Evolutionary conservation across 2,329 filamentous ascomycete species (phyloP).

Genomic region (Ascochyta lentis): DNA sequence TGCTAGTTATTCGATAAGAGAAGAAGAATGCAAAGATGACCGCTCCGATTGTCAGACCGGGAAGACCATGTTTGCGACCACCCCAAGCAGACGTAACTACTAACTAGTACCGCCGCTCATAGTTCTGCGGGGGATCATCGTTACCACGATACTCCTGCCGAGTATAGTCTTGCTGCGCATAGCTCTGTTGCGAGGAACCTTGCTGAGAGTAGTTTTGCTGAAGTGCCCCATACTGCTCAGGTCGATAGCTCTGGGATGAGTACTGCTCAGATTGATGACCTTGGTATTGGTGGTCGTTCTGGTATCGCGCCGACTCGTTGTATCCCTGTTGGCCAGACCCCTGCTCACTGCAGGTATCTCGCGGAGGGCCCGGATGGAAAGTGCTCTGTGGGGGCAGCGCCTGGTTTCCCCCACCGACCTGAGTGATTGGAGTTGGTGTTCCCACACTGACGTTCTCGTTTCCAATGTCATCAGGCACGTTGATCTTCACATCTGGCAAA

Average conservation of each 20-base stretch:
- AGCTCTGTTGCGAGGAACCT: constrained; percentile 14
- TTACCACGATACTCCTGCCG: constrained; percentile 14
- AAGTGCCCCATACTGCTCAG: constrained; percentile 8
- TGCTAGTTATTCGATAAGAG: no score
- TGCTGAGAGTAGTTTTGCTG: constrained; percentile 16
- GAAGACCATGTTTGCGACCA: neutral
- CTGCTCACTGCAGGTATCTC: constrained; percentile 14
- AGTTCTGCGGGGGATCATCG: constrained; percentile 18
- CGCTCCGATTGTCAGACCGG: no score
- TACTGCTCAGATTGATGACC: constrained; percentile 7
- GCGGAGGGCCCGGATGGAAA: constrained; percentile 6
- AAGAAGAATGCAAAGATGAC: no score
- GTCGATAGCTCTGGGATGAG: constrained; percentile 3
- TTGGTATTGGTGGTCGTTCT: constrained; percentile 16
- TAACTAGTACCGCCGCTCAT: constrained; percentile 10
- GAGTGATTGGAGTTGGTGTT: constrained; percentile 21
- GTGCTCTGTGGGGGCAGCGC: constrained; percentile 8
- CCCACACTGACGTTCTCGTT: constrained; percentile 41
- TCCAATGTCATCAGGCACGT: constrained; percentile 39
- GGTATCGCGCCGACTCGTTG: constrained; percentile 13
- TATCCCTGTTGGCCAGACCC: constrained; percentile 6
- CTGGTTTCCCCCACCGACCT: constrained; percentile 22
- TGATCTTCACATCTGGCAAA: constrained; percentile 39
- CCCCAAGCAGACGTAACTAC: neutral
- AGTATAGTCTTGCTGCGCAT: constrained; percentile 1